Evolutionary conservation across 148 eudicot species (phyloP).

Genomic region (Suaeda aralocaspica): DNA sequence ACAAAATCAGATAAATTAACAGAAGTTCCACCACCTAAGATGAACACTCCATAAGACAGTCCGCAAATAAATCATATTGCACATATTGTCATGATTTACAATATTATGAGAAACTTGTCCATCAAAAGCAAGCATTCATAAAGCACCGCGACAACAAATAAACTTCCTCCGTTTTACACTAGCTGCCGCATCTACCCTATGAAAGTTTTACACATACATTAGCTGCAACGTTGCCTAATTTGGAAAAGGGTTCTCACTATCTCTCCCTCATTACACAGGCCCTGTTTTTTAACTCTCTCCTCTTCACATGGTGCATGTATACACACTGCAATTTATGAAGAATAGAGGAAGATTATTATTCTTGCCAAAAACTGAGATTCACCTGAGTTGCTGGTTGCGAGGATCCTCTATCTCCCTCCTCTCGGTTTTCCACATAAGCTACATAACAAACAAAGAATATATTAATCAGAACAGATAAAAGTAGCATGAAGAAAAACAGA

Average conservation of each 20-base stretch:
- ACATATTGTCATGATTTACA: constrained; percentile 1
- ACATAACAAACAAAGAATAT: constrained; percentile 1
- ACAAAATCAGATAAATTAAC: constrained; percentile 21
- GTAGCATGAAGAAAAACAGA: neutral
- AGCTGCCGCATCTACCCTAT: no score
- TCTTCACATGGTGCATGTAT: no score
- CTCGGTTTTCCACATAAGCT: constrained; percentile 89
- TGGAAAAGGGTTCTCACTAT: no score
- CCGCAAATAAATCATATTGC: neutral
- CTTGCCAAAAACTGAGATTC: constrained; percentile 3
- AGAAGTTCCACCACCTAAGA: neutral
- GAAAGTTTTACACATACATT: no score
- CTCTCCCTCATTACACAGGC: no score
- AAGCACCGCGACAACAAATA: no score
- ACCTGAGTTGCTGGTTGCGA: constrained; percentile 78
- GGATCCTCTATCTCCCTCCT: constrained; percentile 60
- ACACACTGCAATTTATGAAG: no score
- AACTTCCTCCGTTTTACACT: neutral
- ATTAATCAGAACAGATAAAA: neutral
- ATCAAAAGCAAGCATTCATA: neutral
- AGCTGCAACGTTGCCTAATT: no score
- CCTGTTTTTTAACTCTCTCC: no score
- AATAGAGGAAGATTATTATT: neutral
- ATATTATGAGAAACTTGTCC: neutral
- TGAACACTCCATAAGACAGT: constrained; percentile 1